Conservation (phyloP, 208 protist genomes). For the Acanthamoeba culbertsoni region DNA sequence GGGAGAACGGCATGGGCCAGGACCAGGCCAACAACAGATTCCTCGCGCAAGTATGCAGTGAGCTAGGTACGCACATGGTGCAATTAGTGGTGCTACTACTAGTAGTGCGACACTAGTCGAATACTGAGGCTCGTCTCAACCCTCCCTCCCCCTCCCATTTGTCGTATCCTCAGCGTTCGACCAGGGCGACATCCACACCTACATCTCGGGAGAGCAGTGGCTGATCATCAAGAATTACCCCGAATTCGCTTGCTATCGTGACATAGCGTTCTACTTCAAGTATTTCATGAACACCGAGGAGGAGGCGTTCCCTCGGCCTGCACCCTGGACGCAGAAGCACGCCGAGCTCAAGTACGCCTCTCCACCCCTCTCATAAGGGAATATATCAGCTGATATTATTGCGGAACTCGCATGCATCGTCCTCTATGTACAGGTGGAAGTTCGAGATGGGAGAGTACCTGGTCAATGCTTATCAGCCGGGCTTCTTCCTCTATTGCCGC, state of each 20-base stretch:
- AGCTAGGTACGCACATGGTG: constrained; percentile 36
- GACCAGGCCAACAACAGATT: constrained; percentile 8
- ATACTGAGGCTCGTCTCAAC: no score
- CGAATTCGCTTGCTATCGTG: constrained; percentile 76
- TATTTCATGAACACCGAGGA: constrained; percentile 75
- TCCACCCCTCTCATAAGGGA: neutral
- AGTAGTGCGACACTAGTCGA: no score
- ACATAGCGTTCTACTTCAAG: constrained; percentile 82
- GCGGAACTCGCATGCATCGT: no score
- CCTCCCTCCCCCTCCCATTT: neutral
- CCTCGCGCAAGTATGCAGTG: constrained; percentile 11
- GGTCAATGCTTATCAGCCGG: neutral
- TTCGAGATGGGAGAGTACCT: constrained; percentile 45
- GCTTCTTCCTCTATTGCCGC: constrained; percentile 32
- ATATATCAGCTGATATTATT: neutral
- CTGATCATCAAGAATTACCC: constrained; percentile 74
- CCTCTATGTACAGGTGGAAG: neutral
- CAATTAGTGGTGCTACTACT: no score
- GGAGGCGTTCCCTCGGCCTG: constrained; percentile 72
- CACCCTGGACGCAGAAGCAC: constrained; percentile 64
- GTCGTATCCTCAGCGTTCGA: neutral
- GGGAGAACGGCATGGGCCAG: constrained; percentile 43
- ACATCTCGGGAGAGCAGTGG: constrained; percentile 65
- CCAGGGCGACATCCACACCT: constrained; percentile 62
- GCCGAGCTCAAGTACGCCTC: constrained; percentile 51